A percentile compares a stretch with the other conserved stretches of the same genome.
phyloP scores from a whole-genome alignment of 345 rosid genomes.

The Acer yangbiense region DNA sequence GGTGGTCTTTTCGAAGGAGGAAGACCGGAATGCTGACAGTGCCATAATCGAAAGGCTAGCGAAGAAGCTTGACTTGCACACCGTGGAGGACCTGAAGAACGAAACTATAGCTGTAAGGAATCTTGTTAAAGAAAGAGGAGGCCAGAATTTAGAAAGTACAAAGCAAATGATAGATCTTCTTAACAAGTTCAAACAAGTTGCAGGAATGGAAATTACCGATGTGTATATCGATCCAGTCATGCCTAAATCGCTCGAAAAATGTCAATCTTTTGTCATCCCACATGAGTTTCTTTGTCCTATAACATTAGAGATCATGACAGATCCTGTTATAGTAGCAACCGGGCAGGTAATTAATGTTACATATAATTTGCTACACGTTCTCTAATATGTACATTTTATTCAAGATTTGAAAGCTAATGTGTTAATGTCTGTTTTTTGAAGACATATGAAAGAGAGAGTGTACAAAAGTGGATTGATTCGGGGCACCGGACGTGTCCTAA shows the following conservation, averaged over 20 bases:
- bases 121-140: conserved; percentile 48
- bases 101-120: conserved; percentile 60
- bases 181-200: conserved; percentile 59
- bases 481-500: conserved; percentile 77
- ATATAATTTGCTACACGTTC: too few relatives aligned
- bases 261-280: conserved; percentile 58
- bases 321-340: conserved; percentile 74
- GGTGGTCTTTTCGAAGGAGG: conserved; percentile 63
- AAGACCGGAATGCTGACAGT: conserved; percentile 62
- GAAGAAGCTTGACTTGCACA: conserved; percentile 64
- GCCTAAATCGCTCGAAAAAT: conserved; percentile 40
- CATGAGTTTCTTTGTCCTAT: conserved; percentile 82
- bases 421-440: conserved; percentile 3
- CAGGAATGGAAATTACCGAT: conserved; percentile 56
- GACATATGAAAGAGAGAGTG: conserved; percentile 77
- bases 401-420: too few relatives aligned
- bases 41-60: conserved; percentile 76
- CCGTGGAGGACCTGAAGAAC: conserved; percentile 51
- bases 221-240: conserved; percentile 35
- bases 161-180: conserved; percentile 63
- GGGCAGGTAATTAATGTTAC: conserved; percentile 61
- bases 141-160: conserved; percentile 36
- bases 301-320: conserved; percentile 74
- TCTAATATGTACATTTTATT: too few relatives aligned
- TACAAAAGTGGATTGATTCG: conserved; percentile 74